Conservation (phyloP, 2,329 filamentous ascomycete species). For the Chaetomiaceae sp. region DNA sequence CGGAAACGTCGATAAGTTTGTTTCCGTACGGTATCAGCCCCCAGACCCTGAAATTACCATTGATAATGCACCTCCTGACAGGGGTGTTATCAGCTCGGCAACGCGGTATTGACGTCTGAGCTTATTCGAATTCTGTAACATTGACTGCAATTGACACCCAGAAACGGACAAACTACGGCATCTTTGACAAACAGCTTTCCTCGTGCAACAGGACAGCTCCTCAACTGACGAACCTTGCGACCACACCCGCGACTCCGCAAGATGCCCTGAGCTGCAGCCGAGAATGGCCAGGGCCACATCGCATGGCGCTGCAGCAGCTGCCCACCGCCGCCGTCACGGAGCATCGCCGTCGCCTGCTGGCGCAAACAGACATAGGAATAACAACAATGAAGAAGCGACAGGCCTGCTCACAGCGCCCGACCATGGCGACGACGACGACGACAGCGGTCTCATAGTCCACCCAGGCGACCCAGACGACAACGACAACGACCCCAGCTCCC, state of each 20-base stretch:
- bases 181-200: not conserved
- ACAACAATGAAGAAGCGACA: constrained; percentile 23
- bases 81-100: constrained; percentile 12
- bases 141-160: not conserved
- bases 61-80: constrained; percentile 10
- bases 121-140: not conserved
- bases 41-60: too few species aligned
- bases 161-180: not conserved
- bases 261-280: constrained; percentile 26
- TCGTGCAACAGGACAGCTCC: not conserved
- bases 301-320: constrained; percentile 24
- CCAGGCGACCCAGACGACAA: constrained; percentile 1
- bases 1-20: too few species aligned
- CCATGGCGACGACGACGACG: constrained; percentile 6
- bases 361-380: not conserved
- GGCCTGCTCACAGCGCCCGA: constrained; percentile 27
- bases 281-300: constrained; percentile 31
- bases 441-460: constrained; percentile 12
- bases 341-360: not conserved
- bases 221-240: not conserved
- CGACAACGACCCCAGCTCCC: not conserved
- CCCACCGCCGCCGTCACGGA: constrained; percentile 4
- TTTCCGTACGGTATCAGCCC: not conserved
- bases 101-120: not conserved
- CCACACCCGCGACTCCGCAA: constrained; percentile 15